Evolutionary conservation across 805 yeast genomes (phyloP), one percentile per base, ranked within the genome.

Genomic region (Hanseniaspora jakobsenii): DNA sequence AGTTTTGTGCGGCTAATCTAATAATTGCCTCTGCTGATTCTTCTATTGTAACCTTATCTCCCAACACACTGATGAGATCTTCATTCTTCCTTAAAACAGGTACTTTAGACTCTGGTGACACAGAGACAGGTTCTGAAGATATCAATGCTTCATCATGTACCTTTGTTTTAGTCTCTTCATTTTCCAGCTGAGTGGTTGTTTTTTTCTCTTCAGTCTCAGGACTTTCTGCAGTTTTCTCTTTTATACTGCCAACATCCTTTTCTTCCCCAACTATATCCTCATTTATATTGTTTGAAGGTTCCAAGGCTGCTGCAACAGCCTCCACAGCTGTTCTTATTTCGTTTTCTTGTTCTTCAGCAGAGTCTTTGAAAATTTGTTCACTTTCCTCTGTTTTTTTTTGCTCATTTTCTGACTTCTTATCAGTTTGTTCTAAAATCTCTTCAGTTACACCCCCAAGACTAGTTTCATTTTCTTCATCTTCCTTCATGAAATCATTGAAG

Each of bases 401-500:
- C 3, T 24, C 34, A 13, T 18, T 34, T 16, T 28, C 23, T 12
- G 19, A 21, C 8, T 19, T 34, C 7, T 17, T 32, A 32, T 12
- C 24, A 36, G 16, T 26, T n/a, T 23, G 26, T 4, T 14, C 46
- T 19, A 34, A 34, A 29, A 22, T 36, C 12, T 18, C 36, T 16
- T 29, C 17, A 5, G 26, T 10, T 1, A n/a, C 27, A 13, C 24
- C 28, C 14, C 21, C 18, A 12, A 9, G 22, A 21, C 32, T 31
- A 7, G 24, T 17, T 24, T 39, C 44, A n/a, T 35, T 42, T 22
- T 42, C 46, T 22, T 35, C 46, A 22, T 42, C 46, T 14, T 42
- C 46, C 13, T 42, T 42, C 35, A 42, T 42, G 36, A 32, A 42
- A 38, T 42, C 37, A n/a, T 34, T 42, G 29, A 42, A 42, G 6